phyloP scores from a whole-genome alignment of 2,329 filamentous ascomycete species.

The Sporothrix curviconia region DNA sequence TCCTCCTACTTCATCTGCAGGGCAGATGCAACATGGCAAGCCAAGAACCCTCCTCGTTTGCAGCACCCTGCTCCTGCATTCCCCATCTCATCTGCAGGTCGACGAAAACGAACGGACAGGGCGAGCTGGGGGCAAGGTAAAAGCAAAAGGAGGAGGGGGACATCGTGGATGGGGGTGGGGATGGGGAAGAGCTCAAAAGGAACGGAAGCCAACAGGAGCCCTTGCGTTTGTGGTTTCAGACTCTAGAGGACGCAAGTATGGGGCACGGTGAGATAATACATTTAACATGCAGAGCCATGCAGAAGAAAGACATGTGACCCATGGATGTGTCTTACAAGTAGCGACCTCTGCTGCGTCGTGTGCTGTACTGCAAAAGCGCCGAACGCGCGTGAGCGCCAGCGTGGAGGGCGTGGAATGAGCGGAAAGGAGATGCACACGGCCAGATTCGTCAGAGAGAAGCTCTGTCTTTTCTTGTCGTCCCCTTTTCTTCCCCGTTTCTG shows the following conservation, averaged over 20 bases:
- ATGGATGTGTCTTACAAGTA: too few species aligned
- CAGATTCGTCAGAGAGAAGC: not conserved
- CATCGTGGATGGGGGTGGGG: not conserved
- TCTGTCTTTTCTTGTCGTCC: not conserved
- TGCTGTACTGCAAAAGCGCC: too few species aligned
- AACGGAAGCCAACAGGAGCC: too few species aligned
- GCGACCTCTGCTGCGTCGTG: too few species aligned
- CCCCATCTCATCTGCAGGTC: constrained; percentile 13
- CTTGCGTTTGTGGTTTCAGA: too few species aligned
- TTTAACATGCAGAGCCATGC: too few species aligned
- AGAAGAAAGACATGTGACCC: too few species aligned
- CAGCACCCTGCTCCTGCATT: not conserved
- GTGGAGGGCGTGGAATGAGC: too few species aligned
- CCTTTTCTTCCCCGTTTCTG: not conserved
- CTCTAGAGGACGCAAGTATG: too few species aligned
- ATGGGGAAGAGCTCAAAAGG: not conserved
- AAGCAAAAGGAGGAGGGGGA: not conserved
- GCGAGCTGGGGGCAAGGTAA: not conserved
- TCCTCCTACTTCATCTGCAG: not conserved
- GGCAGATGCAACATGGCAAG: not conserved
- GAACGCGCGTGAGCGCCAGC: not conserved
- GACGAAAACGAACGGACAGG: constrained; percentile 8
- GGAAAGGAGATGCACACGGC: not conserved
- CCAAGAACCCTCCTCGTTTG: too few species aligned
- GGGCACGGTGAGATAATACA: too few species aligned